A percentile compares a stretch with the other conserved stretches of the same genome.
Evolutionary conservation across 805 yeast genomes (phyloP).

Genomic region (Schizosaccharomyces octosporus): DNA sequence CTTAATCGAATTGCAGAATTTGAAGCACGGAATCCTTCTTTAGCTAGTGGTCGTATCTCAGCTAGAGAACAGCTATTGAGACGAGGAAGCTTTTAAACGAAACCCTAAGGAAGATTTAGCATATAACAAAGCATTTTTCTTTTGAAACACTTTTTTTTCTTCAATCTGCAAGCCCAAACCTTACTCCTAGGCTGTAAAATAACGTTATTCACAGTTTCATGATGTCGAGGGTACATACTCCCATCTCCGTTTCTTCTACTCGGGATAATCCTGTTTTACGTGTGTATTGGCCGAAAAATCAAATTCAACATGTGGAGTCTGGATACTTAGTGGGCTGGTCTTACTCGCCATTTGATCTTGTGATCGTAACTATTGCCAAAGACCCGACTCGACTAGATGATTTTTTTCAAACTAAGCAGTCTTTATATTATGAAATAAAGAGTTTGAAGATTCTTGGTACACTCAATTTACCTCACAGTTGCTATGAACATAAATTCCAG

Average conservation of each 20-base stretch:
- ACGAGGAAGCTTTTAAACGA: slow-evolving; percentile 9
- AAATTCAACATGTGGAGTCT: neutral
- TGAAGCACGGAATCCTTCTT: neutral
- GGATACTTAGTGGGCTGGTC: slow-evolving; percentile 9
- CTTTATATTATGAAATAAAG: neutral
- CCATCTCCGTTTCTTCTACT: too few species aligned
- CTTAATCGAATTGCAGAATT: neutral
- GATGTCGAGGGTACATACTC: too few species aligned
- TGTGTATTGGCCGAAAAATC: slow-evolving; percentile 8
- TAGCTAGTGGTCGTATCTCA: slow-evolving; percentile 4
- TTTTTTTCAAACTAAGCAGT: neutral
- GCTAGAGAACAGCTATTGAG: slow-evolving; percentile 11
- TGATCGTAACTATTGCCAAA: slow-evolving; percentile 5
- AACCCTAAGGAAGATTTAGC: too few species aligned
- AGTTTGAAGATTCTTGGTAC: slow-evolving; percentile 6
- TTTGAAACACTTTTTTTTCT: too few species aligned
- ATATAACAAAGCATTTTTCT: too few species aligned
- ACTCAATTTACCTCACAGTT: neutral
- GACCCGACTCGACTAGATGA: neutral
- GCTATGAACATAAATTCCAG: neutral
- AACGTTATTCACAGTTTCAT: too few species aligned
- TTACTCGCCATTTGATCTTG: slow-evolving; percentile 7
- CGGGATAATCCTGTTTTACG: neutral
- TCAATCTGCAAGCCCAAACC: too few species aligned
- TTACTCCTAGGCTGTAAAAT: too few species aligned